phyloP scores from a whole-genome alignment of 768 basidiomycete genomes.

The Tylopilus felleus region DNA sequence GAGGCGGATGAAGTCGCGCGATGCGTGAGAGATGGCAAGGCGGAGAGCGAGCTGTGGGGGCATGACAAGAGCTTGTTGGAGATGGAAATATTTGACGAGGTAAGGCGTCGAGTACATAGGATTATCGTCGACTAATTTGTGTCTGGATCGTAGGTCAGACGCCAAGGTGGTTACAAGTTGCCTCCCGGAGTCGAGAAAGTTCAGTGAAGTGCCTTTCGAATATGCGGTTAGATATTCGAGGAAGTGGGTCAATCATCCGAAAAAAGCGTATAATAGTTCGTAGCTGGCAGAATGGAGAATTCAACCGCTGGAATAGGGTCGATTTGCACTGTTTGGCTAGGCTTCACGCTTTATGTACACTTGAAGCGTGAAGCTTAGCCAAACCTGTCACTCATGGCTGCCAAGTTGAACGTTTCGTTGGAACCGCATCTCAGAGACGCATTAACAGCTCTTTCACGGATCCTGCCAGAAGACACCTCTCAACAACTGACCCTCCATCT shows the following conservation, averaged over 20 bases:
- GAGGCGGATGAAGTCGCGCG: conserved; percentile 87
- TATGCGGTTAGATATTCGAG: background rate
- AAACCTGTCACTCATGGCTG: conserved; percentile 4
- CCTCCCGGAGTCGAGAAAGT: conserved; percentile 61
- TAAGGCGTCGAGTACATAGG: conserved; percentile 27
- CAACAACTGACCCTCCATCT: conserved; percentile 41
- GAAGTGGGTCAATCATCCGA: background rate
- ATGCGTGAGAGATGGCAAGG: conserved; percentile 69
- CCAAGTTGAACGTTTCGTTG: conserved; percentile 57
- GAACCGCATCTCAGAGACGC: conserved; percentile 57
- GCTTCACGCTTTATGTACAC: background rate
- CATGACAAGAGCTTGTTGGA: conserved; percentile 76
- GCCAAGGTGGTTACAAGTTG: conserved; percentile 62
- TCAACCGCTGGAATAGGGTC: background rate
- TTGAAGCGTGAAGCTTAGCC: too few species aligned
- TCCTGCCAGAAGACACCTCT: conserved; percentile 46
- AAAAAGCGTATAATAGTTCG: background rate
- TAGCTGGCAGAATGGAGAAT: too few species aligned
- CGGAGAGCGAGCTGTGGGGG: conserved; percentile 71
- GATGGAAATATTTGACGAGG: conserved; percentile 86
- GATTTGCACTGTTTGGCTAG: background rate
- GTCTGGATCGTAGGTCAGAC: conserved; percentile 47
- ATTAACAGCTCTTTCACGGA: conserved; percentile 42
- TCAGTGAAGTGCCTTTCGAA: background rate
- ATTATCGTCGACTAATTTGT: conserved; percentile 11